Evolutionary conservation across 179 eudicot species (phyloP).

Genomic region (Silene noctiflora): DNA sequence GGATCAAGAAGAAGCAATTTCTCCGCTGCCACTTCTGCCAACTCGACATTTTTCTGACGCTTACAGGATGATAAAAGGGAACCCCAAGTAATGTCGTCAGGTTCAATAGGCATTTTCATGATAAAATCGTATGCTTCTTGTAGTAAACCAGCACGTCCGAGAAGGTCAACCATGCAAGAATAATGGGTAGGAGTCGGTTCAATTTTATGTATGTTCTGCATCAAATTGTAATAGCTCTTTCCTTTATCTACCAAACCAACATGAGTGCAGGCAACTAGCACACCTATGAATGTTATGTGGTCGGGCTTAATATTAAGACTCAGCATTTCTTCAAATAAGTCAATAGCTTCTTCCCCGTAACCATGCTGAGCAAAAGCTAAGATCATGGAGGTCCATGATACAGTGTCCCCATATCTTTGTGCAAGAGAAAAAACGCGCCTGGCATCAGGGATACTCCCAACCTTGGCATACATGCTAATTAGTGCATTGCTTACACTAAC

Average conservation of each 20-base stretch:
- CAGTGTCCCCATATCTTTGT: conserved; percentile 33
- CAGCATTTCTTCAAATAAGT: conserved; percentile 50
- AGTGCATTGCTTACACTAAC: conserved; percentile 51
- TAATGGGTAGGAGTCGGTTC: conserved; percentile 45
- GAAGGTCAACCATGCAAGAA: conserved; percentile 64
- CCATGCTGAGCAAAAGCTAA: conserved; percentile 61
- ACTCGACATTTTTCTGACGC: conserved; percentile 45
- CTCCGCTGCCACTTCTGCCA: conserved; percentile 53
- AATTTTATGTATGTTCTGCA: conserved; percentile 44
- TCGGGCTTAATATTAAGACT: conserved; percentile 43
- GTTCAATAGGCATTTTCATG: conserved; percentile 50
- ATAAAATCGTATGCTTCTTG: conserved; percentile 56
- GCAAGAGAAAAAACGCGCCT: conserved; percentile 35
- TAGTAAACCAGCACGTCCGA: conserved; percentile 60
- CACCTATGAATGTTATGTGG: conserved; percentile 56
- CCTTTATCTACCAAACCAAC: conserved; percentile 53
- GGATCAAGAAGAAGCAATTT: conserved; percentile 51
- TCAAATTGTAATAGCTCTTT: conserved; percentile 42
- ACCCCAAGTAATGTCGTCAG: conserved; percentile 59
- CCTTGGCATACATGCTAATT: conserved; percentile 53
- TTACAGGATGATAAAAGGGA: conserved; percentile 52
- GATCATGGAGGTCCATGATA: conserved; percentile 65
- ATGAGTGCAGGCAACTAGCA: conserved; percentile 56
- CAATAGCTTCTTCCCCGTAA: conserved; percentile 50
- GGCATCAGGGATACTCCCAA: conserved; percentile 43